A percentile compares a stretch with the other conserved stretches of the same genome.
Evolutionary conservation across 2,329 filamentous ascomycete genomes (phyloP).

Genomic region (Nakataea oryzae): DNA sequence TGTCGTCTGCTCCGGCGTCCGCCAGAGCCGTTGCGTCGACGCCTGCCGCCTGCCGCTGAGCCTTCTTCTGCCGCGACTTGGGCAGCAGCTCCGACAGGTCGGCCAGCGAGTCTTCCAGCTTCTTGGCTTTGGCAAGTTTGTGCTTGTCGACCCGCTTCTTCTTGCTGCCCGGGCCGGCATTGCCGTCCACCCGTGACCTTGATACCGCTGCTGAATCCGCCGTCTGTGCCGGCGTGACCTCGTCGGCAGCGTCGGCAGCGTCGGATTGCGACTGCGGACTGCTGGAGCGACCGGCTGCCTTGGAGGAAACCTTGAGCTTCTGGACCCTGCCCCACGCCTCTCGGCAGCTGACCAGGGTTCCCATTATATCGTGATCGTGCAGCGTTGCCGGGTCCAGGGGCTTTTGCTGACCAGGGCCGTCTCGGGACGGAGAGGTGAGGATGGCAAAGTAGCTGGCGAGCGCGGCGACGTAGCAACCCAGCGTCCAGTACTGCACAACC

Average conservation of each 20-base stretch:
- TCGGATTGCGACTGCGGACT: conserved; percentile 8
- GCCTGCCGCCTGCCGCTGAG: conserved; percentile 20
- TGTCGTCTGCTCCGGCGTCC: conserved; percentile 41
- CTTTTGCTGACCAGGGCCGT: conserved; percentile 36
- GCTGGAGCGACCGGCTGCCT: conserved; percentile 3
- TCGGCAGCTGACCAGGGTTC: conserved; percentile 67
- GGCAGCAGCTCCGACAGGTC: conserved; percentile 56
- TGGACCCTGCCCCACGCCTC: conserved; percentile 71
- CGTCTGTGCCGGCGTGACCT: conserved; percentile 14
- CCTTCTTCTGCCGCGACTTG: conserved; percentile 35
- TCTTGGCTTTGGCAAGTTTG: conserved; percentile 32
- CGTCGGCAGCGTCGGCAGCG: background rate
- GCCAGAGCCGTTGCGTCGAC: conserved; percentile 13
- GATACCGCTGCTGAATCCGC: conserved; percentile 3
- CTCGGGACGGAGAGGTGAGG: conserved; percentile 67
- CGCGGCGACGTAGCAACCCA: conserved; percentile 77
- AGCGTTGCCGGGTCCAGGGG: conserved; percentile 68
- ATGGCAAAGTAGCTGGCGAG: conserved; percentile 92
- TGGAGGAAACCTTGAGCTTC: conserved; percentile 36
- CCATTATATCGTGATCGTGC: conserved; percentile 86
- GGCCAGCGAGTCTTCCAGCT: conserved; percentile 60
- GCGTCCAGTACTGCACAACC: conserved; percentile 64
- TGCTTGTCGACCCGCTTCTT: conserved; percentile 20
- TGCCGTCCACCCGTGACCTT: background rate
- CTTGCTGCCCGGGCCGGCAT: conserved; percentile 3